Evolutionary conservation across 768 basidiomycete genomes (phyloP), one percentile per base, ranked within the genome.

Genomic region (Tephrocybe sp.): DNA sequence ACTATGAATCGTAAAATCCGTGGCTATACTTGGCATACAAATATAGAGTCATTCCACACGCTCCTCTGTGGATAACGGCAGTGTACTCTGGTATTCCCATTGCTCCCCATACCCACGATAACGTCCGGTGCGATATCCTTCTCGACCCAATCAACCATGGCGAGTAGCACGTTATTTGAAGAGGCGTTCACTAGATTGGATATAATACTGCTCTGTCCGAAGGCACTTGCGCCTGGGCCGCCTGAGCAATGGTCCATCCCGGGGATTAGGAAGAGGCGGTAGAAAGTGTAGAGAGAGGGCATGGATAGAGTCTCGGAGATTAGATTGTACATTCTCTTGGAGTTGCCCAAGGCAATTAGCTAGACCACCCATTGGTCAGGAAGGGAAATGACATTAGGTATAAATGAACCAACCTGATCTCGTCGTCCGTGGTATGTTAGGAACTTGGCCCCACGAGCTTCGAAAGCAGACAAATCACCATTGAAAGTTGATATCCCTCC

Each of bases 341-440:
- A 48, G 27, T 51, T 55, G 30, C 45, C 49, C 9, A 45, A 47
- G 19, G 54, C 35, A n/a, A 55, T 52, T n/a, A 41, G 38, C 45
- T 52, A 27, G 13, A 12, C 12, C 5, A 5, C 22, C 1, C 9
- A 27, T 27, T 16, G 11, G 13, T 12, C 1, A 24, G 4, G 2
- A 1, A 16, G 3, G 1, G 9, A 9, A 26, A 11, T 21, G 21
- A 26, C 9, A 24, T 25, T 11, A 43, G 8, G 7, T 4, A 9
- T 12, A 11, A 19, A n/a, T n/a, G n/a, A n/a, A 21, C 26, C 26
- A 9, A 47, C 49, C 38, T 51, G 28, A 42, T 55, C 54, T 39
- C 49, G 49, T 22, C 45, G 54, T 9, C 54, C 54, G n/a, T 55
- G 54, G 22, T 44, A 55, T 15, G 54, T 48, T 19, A 55, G 19